Conservation (phyloP, 257 asterid genomes). For the Galeopsis tetrahit region DNA sequence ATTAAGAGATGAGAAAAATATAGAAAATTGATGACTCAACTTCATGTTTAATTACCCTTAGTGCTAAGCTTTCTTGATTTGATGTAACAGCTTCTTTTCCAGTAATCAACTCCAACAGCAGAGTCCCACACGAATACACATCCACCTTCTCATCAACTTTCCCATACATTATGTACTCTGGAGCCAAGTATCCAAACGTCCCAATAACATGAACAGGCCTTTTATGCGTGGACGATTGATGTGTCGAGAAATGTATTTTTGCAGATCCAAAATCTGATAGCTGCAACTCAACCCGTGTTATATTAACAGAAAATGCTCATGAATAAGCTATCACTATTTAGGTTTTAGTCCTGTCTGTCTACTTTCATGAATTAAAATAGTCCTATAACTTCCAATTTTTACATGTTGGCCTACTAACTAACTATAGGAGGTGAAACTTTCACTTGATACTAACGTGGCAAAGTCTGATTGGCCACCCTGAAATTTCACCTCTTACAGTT, state of each 20-base stretch:
- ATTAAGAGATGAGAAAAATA: background rate
- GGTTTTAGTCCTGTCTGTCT: too few relatives aligned
- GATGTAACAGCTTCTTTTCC: conserved; percentile 70
- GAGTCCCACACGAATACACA: conserved; percentile 82
- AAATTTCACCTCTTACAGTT: too few relatives aligned
- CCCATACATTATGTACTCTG: conserved; percentile 84
- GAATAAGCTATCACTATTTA: too few relatives aligned
- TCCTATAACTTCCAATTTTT: too few relatives aligned
- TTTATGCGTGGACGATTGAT: conserved; percentile 38
- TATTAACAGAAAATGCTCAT: too few relatives aligned
- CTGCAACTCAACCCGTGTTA: conserved; percentile 36
- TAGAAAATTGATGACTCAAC: background rate
- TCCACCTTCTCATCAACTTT: conserved; percentile 88
- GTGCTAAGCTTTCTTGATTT: conserved; percentile 67
- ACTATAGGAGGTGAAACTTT: too few relatives aligned
- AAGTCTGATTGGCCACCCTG: too few relatives aligned
- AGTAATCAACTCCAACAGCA: conserved; percentile 79
- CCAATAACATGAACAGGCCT: conserved; percentile 57
- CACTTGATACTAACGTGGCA: too few relatives aligned
- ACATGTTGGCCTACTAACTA: too few relatives aligned
- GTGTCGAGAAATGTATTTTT: conserved; percentile 39
- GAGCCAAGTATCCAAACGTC: conserved; percentile 78
- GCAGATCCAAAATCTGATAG: conserved; percentile 83
- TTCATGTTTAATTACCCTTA: conserved; percentile 53
- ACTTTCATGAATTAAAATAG: too few relatives aligned